Percentiles rank a stretch among this genome's conserved stretches.
These are phyloP conservation scores for Pichia kluyveri DNA, from an alignment of 805 yeast genomes.

Conservation along the genomic window DNA sequence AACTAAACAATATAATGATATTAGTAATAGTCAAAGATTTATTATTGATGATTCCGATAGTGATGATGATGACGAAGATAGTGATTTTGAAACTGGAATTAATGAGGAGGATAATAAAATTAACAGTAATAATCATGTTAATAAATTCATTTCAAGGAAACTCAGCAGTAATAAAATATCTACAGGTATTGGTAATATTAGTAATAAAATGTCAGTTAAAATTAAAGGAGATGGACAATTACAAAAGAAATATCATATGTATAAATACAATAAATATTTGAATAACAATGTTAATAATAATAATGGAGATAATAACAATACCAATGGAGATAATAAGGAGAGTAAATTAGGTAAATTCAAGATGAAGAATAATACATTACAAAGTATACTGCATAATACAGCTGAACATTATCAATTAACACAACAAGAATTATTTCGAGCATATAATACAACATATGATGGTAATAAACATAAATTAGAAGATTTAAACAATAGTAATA, in stretches of 20 bases:
- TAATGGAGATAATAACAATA: constrained; percentile 7
- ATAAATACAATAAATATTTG: not conserved
- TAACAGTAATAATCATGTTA: not conserved
- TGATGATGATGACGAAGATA: constrained; percentile 10
- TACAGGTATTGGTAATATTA: not conserved
- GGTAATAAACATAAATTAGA: not conserved
- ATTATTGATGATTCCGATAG: constrained; percentile 11
- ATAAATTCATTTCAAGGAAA: not conserved
- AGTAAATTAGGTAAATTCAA: constrained; percentile 18
- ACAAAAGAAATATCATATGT: not conserved
- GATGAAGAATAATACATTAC: constrained; percentile 16
- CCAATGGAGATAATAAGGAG: constrained; percentile 3
- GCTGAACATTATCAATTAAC: constrained; percentile 14
- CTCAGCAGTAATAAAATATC: not conserved
- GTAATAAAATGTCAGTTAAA: not conserved
- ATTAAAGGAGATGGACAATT: not conserved
- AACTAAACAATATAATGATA: not conserved
- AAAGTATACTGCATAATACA: constrained; percentile 18
- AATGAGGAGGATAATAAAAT: not conserved
- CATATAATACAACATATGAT: not conserved
- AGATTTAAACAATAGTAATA: not conserved
- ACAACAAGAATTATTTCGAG: constrained; percentile 8
- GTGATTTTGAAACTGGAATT: not conserved
- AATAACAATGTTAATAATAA: constrained; percentile 1
- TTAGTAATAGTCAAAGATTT: not conserved